Evolutionary conservation across 1,284 basidiomycete species (phyloP).

Genomic region (Tylopilus orsonianus): DNA sequence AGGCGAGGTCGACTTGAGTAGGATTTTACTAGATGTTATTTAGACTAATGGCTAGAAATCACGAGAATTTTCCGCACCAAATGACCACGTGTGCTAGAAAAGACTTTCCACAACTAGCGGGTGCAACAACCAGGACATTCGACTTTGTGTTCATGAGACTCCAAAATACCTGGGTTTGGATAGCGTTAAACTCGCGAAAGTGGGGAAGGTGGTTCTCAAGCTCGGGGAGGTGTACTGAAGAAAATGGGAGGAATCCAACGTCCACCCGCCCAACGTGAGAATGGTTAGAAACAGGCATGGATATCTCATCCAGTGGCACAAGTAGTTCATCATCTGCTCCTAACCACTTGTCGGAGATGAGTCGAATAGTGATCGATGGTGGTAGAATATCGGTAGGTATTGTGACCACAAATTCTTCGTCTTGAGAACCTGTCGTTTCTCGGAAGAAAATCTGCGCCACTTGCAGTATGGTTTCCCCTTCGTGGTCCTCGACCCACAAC

Average conservation of each 20-base stretch:
- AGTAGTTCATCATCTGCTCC: slow-evolving; percentile 80
- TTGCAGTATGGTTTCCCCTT: slow-evolving; percentile 82
- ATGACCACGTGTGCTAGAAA: slow-evolving; percentile 68
- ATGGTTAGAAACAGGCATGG: slow-evolving; percentile 73
- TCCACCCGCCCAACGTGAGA: slow-evolving; percentile 74
- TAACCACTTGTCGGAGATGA: slow-evolving; percentile 92
- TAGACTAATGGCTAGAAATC: slow-evolving; percentile 8
- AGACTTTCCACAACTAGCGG: slow-evolving; percentile 82
- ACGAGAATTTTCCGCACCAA: slow-evolving; percentile 52
- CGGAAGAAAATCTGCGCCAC: slow-evolving; percentile 73
- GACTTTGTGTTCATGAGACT: slow-evolving; percentile 68
- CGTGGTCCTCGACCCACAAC: slow-evolving; percentile 92
- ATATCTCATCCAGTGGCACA: slow-evolving; percentile 66
- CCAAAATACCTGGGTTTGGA: slow-evolving; percentile 94
- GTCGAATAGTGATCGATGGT: slow-evolving; percentile 68
- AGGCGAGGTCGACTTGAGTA: slow-evolving; percentile 37
- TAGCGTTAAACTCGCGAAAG: slow-evolving; percentile 70
- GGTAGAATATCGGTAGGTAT: slow-evolving; percentile 59
- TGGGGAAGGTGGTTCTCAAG: slow-evolving; percentile 48
- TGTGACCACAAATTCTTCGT: slow-evolving; percentile 82
- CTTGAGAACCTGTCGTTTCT: slow-evolving; percentile 56
- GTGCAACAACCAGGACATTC: slow-evolving; percentile 82
- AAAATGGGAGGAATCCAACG: slow-evolving; percentile 75
- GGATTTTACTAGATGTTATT: slow-evolving; percentile 45
- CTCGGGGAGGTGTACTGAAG: slow-evolving; percentile 48